These are phyloP conservation scores for Microcyclospora pomicola DNA, from an alignment of 2,329 filamentous ascomycete genomes.

Conservation along the genomic window DNA sequence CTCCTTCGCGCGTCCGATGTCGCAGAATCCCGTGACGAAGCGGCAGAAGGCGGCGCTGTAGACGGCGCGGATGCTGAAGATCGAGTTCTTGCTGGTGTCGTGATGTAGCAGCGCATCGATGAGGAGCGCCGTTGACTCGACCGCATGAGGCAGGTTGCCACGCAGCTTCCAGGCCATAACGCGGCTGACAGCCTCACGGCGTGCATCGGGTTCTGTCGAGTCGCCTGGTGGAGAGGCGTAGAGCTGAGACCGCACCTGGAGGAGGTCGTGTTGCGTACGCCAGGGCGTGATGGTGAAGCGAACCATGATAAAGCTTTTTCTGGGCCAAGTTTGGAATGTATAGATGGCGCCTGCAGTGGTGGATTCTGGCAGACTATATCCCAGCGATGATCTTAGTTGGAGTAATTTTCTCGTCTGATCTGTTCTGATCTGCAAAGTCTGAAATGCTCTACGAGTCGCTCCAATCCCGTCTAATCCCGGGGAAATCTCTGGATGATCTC, in stretches of 20 bases:
- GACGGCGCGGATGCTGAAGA: conserved; percentile 51
- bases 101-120: conserved; percentile 57
- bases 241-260: conserved; percentile 50
- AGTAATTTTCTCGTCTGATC: no score
- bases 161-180: conserved; percentile 49
- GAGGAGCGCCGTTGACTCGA: conserved; percentile 65
- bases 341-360: no score
- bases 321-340: neutral
- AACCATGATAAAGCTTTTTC: conserved; percentile 38
- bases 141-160: conserved; percentile 61
- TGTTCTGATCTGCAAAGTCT: no score
- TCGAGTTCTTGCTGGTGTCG: conserved; percentile 30
- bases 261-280: conserved; percentile 52
- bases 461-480: no score
- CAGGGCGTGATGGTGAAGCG: conserved; percentile 63
- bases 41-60: conserved; percentile 56
- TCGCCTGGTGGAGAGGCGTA: conserved; percentile 33
- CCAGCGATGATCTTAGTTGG: no score
- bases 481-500: no score
- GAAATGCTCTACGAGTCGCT: no score
- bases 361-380: no score
- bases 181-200: conserved; percentile 26
- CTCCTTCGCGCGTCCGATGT: conserved; percentile 53
- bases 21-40: conserved; percentile 69
- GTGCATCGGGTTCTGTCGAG: conserved; percentile 13